These are phyloP conservation scores for Beauveria pseudobassiana DNA, from an alignment of 2,329 filamentous ascomycete genomes.

Conservation along the genomic window DNA sequence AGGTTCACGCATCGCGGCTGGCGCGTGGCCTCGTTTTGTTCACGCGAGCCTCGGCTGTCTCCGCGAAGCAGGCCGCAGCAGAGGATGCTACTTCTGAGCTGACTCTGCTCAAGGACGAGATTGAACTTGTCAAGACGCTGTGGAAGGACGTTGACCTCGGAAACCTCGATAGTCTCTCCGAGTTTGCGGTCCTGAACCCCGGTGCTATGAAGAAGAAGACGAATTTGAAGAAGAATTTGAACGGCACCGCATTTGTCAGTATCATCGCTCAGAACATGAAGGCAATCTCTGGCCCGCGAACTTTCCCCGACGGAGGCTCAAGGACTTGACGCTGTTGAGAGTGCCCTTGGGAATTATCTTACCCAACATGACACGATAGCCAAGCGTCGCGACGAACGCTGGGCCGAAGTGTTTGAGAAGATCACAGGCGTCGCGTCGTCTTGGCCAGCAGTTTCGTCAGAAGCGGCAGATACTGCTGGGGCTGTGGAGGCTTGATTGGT, in stretches of 20 bases:
- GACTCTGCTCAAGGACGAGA: slow-evolving; percentile 22
- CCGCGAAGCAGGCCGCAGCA: slow-evolving; percentile 19
- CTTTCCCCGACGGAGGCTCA: slow-evolving; percentile 26
- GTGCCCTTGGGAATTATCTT: slow-evolving; percentile 30
- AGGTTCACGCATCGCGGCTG: slow-evolving; percentile 20
- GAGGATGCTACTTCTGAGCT: slow-evolving; percentile 19
- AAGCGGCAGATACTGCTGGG: background rate
- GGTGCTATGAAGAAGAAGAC: background rate
- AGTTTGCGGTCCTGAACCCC: slow-evolving; percentile 22
- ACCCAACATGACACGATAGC: slow-evolving; percentile 20
- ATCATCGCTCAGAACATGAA: slow-evolving; percentile 25
- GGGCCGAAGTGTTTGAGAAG: slow-evolving; percentile 20
- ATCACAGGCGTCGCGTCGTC: slow-evolving; percentile 21
- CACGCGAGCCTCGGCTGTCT: slow-evolving; percentile 20
- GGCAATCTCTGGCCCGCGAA: slow-evolving; percentile 37
- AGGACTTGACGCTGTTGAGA: slow-evolving; percentile 31
- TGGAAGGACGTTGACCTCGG: slow-evolving; percentile 19
- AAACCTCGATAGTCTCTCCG: slow-evolving; percentile 16
- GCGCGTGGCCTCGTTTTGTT: slow-evolving; percentile 26
- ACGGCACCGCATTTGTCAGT: slow-evolving; percentile 21
- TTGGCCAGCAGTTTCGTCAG: slow-evolving; percentile 17
- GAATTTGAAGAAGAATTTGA: slow-evolving; percentile 12
- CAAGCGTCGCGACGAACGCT: slow-evolving; percentile 14
- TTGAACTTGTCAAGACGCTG: slow-evolving; percentile 19
- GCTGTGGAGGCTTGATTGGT: background rate